Evolutionary conservation across 2,329 filamentous ascomycete species (phyloP), one percentile per base, ranked within the genome.

Genomic region (Phyllosticta citrichinensis): DNA sequence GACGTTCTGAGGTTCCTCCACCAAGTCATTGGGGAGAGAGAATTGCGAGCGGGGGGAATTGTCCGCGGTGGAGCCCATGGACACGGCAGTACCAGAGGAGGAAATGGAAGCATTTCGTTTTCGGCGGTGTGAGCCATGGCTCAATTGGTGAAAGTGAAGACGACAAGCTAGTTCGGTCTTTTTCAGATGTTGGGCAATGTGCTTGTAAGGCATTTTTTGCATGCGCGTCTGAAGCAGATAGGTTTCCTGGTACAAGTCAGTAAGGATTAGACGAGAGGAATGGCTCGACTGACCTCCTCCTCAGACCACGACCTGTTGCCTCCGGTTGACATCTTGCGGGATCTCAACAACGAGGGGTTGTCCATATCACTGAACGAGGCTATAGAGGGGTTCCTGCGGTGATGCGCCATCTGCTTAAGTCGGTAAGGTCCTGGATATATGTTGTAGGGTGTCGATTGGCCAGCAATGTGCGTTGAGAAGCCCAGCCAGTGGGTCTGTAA

Each of bases 131-230:
- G 83, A 89, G 62, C 88, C 88, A 71, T 91, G 89, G 65, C 87
- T 91, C 64, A 94, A 82, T 70, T 94, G 89, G 70, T 95, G 89
- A 72, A 90, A 93, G 75, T 94, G 90, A 64, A 95, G 82, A 64
- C 90, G 89, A 76, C 89, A 95, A 55, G 89, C 89, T 63, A 94
- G 80, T 77, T 94, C 89, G 0, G 89, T 94, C 80, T 94, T 95
- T 76, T 91, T 90, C 66, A 94, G 78, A 68, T 92, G 87, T 62
- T 87, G 84, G 62, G 89, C 89, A 71, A 94, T 94, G 72, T 93
- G 88, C 80, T 93, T 94, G 76, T 94, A 94, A 0, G 89, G 89
- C 85, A 93, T 91, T 77, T 93, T 93, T 69, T 92, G 88, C 69
- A 89, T 83, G 62, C 89, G 87, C 63, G 88, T 92, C 75, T 91